These are phyloP conservation scores for Penicillium crystallinum DNA, from an alignment of 495 filamentous ascomycete species.

Conservation along the genomic window DNA sequence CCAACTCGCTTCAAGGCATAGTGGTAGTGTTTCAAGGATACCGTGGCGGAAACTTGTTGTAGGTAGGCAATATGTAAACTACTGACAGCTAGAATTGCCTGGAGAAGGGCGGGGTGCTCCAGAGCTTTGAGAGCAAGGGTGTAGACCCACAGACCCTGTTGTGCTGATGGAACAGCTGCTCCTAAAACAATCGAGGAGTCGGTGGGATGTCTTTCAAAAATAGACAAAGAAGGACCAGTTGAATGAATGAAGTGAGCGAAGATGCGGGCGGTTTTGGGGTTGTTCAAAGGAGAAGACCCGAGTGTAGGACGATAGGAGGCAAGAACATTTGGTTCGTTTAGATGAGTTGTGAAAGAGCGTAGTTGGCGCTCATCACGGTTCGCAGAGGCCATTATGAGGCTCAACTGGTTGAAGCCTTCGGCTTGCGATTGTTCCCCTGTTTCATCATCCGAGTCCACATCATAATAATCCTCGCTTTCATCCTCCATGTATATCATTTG, in stretches of 20 bases:
- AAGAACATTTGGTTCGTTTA: constrained; percentile 68
- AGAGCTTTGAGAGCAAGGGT: constrained; percentile 81
- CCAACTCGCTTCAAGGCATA: constrained; percentile 74
- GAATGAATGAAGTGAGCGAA: constrained; percentile 92
- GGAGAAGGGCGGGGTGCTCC: constrained; percentile 76
- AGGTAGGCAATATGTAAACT: constrained; percentile 86
- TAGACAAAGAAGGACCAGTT: constrained; percentile 79
- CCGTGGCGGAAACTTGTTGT: constrained; percentile 62
- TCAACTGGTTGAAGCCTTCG: constrained; percentile 49
- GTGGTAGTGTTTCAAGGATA: constrained; percentile 89
- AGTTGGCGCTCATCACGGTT: constrained; percentile 45
- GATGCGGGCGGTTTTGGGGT: constrained; percentile 74
- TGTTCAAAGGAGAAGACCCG: constrained; percentile 73
- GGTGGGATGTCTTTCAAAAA: constrained; percentile 79
- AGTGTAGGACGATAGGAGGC: constrained; percentile 70
- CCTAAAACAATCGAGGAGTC: constrained; percentile 73
- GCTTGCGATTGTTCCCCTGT: constrained; percentile 47
- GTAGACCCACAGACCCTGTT: constrained; percentile 83
- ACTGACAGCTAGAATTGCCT: constrained; percentile 84
- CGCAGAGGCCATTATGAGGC: constrained; percentile 45
- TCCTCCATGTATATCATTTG: constrained; percentile 39
- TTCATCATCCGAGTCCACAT: constrained; percentile 68
- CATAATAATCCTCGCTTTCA: constrained; percentile 54
- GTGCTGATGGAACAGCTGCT: constrained; percentile 56
- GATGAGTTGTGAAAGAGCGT: constrained; percentile 59